Base-by-base conservation (phyloP, 441 rosid genomes). In the Hypseocharis bilobata region DNA sequence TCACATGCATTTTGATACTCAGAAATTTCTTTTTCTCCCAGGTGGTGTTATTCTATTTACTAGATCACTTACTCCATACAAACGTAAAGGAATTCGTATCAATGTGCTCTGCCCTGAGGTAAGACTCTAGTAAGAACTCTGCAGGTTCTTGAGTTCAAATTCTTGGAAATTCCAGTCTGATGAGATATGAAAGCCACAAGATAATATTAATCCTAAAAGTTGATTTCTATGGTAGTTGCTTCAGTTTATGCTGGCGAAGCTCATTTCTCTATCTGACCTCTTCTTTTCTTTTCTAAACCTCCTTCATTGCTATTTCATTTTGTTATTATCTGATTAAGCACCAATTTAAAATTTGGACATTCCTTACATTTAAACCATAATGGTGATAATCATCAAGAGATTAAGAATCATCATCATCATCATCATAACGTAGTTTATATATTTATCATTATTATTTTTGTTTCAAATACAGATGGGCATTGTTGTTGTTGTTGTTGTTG, bases 71-170 rank as follows among this genome's bases (percentile, higher is more conserved):
- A 79, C 67, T 34, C 78, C 77, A 51, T 78, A 71, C 64, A 82
- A 71, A 76, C 86, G 82, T 51, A 72, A 67, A 73, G 99, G 97
- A 68, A 89, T 94, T 64, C 93, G 99, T 17, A 49, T 88, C 74
- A 94, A 94, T 73, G 99, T 83, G 67, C 94, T 94, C 78, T 94
- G 97, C 82, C 99, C 99, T 29, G 99, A 94, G 96, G 99, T 94
- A 76, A 75, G 77, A 61, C 5, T 55, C 29, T 61, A 60, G 13
- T 6, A 28, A 68, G 57, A 44, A 40, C 32, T 63, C 16, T 54
- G 63, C 26, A 34, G 6, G 11, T 58, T 52, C 58, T 40, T 40
- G 16, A 0, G 22, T 3, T 45, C 52, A 45, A n/a, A 52, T 52
- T 52, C 58, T 52, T 52, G 16, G 14, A 52, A 23, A n/a, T n/a